Evolutionary conservation across 331 rosid genomes (phyloP).

Genomic region (Spiraea crenata): DNA sequence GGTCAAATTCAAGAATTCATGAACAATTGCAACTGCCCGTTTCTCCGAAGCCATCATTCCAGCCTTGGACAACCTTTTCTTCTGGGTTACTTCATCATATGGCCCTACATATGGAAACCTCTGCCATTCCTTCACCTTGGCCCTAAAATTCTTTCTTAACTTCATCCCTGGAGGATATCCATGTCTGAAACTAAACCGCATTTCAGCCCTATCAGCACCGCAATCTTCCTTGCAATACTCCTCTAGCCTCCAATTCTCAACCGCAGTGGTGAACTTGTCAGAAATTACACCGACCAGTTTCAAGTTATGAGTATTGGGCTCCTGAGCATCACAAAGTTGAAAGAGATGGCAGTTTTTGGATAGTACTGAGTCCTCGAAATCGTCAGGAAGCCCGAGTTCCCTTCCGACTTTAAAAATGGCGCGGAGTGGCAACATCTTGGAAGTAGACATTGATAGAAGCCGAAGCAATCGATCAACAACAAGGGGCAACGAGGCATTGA

Average conservation of each 20-base stretch:
- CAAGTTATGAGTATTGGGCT: slow-evolving; percentile 70
- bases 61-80: slow-evolving; percentile 46
- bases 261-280: slow-evolving; percentile 42
- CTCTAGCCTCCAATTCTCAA: slow-evolving; percentile 81
- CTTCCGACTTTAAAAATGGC: slow-evolving; percentile 80
- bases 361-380: slow-evolving; percentile 80
- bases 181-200: slow-evolving; percentile 60
- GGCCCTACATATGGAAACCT: slow-evolving; percentile 71
- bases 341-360: slow-evolving; percentile 51
- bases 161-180: slow-evolving; percentile 85
- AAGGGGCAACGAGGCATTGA: slow-evolving; percentile 50
- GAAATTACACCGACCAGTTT: slow-evolving; percentile 51
- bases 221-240: slow-evolving; percentile 70
- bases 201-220: slow-evolving; percentile 51
- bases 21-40: slow-evolving; percentile 73
- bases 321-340: slow-evolving; percentile 64
- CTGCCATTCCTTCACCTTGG: slow-evolving; percentile 90
- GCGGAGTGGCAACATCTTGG: slow-evolving; percentile 74
- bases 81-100: slow-evolving; percentile 49
- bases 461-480: slow-evolving; percentile 68
- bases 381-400: slow-evolving; percentile 91
- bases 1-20: slow-evolving; percentile 81
- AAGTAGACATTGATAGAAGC: slow-evolving; percentile 67
- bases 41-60: slow-evolving; percentile 61
- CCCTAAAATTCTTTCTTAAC: slow-evolving; percentile 60